Base-by-base conservation (phyloP, 1,139 yeast genomes). In the Candida buenavistaensis region DNA sequence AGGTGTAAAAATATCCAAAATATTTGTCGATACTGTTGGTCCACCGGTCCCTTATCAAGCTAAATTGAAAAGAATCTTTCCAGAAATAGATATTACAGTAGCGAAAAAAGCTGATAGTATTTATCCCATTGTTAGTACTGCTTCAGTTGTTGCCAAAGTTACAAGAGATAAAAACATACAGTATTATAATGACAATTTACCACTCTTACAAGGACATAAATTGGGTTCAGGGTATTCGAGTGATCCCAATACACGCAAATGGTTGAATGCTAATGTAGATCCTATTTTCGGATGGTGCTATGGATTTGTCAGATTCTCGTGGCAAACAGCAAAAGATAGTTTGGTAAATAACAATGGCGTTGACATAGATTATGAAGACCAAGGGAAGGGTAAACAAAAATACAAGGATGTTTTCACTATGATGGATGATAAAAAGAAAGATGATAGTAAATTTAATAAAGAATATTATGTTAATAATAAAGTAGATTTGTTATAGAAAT, bases 111-210 rank as follows among this genome's bases (percentile, higher is more conserved):
- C 98, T 0, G 98, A 94, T 64, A 80, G 96, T 17, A 55, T 88
- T n/a, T 92, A 74, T 54, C 97, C 97, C 0, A 82, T 89, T 33
- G 99, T 94, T 4, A 84, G 95, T 57, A 87, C 95, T 1, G 99
- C 98, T 0, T 85, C 96, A n/a, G 87, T 92, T 37, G 90, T 92
- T 33, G 99, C 99, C 5, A 92, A 92, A 55, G 98, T 92, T 3
- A 88, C 98, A 0, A 75, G 99, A 52, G 98, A 92, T 57, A 66
- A 78, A 35, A 78, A 82, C 32, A 63, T 92, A 39, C 62, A 72
- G 26, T 59, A 55, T 48, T 66, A 43, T 46, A 55, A 51, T 35
- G 35, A 48, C 14, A 41, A 48, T 12, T 36, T 58, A n/a, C 40
- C 43, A 9, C 32, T 51, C 10, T 43, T 62, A 22, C 47, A 50